phyloP scores from a whole-genome alignment of 2,329 filamentous ascomycete genomes.

The Aureobasidium sp. region DNA sequence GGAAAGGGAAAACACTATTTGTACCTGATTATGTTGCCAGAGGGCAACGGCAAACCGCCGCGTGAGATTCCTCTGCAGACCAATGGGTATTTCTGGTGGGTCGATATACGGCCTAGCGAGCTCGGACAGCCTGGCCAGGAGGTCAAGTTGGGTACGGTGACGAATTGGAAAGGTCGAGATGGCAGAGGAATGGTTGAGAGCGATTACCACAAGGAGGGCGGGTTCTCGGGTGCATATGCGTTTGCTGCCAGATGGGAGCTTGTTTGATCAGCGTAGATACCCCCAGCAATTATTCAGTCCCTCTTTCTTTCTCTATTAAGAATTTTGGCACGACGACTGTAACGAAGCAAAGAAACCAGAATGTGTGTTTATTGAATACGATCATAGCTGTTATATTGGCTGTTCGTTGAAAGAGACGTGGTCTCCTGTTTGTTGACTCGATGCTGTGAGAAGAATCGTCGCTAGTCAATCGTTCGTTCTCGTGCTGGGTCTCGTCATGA shows the following conservation, averaged over 20 bases:
- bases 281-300: neutral
- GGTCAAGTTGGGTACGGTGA: slow-evolving; percentile 57
- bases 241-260: slow-evolving; percentile 49
- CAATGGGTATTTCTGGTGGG: slow-evolving; percentile 76
- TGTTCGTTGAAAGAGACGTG: neutral
- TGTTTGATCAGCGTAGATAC: slow-evolving; percentile 24
- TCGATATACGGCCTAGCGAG: slow-evolving; percentile 57
- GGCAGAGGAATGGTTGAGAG: slow-evolving; percentile 43
- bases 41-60: slow-evolving; percentile 57
- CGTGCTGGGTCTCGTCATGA: neutral
- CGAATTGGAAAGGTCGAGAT: slow-evolving; percentile 41
- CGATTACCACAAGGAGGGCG: neutral
- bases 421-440: neutral
- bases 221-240: slow-evolving; percentile 29
- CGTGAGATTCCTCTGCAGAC: slow-evolving; percentile 61
- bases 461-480: neutral
- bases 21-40: slow-evolving; percentile 60
- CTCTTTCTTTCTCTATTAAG: neutral
- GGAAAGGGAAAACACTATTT: slow-evolving; percentile 59
- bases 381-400: slow-evolving; percentile 1
- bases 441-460: neutral
- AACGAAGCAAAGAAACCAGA: slow-evolving; percentile 8
- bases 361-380: slow-evolving; percentile 5
- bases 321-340: neutral
- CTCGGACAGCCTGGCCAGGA: slow-evolving; percentile 62